Evolutionary conservation across 2,329 filamentous ascomycete species (phyloP).

Genomic region (Nemania sp.): DNA sequence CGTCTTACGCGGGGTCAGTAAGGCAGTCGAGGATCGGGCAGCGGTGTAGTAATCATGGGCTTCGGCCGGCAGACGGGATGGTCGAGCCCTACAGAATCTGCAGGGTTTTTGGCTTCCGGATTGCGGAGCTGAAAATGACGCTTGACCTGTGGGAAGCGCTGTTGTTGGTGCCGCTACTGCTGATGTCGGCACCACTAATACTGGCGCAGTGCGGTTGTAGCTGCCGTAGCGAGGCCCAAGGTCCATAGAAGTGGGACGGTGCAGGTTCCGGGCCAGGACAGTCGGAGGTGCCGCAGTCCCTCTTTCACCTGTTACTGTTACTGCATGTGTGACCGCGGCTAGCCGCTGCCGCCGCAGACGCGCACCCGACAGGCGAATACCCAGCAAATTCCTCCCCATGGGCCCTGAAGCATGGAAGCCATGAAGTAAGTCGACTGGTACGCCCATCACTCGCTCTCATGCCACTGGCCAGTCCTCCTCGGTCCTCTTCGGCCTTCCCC

Average conservation of each 20-base stretch:
- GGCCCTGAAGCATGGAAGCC: conserved; percentile 1
- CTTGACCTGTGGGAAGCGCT: background rate
- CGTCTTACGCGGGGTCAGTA: conserved; percentile 22
- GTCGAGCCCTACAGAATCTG: conserved; percentile 20
- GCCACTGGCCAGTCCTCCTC: background rate
- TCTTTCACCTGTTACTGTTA: conserved; percentile 14
- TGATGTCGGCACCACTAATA: background rate
- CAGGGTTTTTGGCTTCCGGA: conserved; percentile 33
- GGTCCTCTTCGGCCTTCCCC: background rate
- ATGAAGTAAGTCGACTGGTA: conserved; percentile 9
- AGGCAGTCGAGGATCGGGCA: conserved; percentile 15
- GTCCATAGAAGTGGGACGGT: background rate
- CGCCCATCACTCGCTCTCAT: conserved; percentile 12
- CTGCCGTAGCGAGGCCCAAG: background rate
- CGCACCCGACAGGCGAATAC: conserved; percentile 7
- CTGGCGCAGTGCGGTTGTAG: background rate
- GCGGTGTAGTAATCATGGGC: conserved; percentile 23
- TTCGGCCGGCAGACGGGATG: conserved; percentile 22
- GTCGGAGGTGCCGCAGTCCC: background rate
- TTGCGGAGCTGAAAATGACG: conserved; percentile 26
- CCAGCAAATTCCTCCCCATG: conserved; percentile 5
- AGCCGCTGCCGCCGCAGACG: conserved; percentile 21
- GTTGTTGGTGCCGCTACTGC: background rate
- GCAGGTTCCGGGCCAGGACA: background rate
- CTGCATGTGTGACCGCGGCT: conserved; percentile 13